A percentile compares a stretch with the other conserved stretches of the same genome.
These are phyloP conservation scores for Tetracladium marchalianum DNA, from an alignment of 495 filamentous ascomycete species.

Conservation along the genomic window DNA sequence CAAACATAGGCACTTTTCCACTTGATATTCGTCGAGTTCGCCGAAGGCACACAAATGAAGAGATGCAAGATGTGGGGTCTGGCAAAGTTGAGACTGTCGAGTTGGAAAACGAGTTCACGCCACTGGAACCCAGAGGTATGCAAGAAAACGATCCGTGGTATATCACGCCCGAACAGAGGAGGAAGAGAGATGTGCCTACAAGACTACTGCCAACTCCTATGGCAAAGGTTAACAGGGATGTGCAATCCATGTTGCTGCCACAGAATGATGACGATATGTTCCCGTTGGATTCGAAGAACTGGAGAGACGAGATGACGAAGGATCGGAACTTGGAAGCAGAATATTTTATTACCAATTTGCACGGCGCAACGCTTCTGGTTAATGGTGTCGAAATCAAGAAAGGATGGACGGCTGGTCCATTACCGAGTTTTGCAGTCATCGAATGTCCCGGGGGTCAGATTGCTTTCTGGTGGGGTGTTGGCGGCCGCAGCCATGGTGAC, in stretches of 20 bases:
- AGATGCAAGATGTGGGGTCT: background rate
- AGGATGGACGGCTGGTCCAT: constrained; percentile 13
- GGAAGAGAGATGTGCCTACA: constrained; percentile 3
- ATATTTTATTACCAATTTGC: constrained; percentile 18
- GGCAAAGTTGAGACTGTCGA: too few species aligned
- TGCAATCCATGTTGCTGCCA: background rate
- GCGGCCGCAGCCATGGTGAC: constrained; percentile 8
- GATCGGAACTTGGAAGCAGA: background rate
- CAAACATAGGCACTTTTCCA: constrained; percentile 1
- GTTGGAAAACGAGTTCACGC: background rate
- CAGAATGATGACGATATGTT: background rate
- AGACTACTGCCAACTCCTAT: constrained; percentile 1
- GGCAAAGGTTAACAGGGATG: background rate
- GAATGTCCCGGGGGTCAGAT: constrained; percentile 14
- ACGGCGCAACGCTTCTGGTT: constrained; percentile 10
- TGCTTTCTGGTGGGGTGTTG: constrained; percentile 13
- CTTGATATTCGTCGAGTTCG: constrained; percentile 12
- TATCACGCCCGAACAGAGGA: constrained; percentile 6
- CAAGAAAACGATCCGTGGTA: constrained; percentile 13
- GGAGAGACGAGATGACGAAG: constrained; percentile 7
- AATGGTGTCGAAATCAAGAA: constrained; percentile 16
- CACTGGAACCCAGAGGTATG: background rate
- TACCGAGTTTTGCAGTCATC: constrained; percentile 19
- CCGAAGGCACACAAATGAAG: background rate
- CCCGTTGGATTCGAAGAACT: constrained; percentile 7